Evolutionary conservation across 2,329 filamentous ascomycete species (phyloP), one percentile per base, ranked within the genome.

Genomic region (Exophiala calicioides): DNA sequence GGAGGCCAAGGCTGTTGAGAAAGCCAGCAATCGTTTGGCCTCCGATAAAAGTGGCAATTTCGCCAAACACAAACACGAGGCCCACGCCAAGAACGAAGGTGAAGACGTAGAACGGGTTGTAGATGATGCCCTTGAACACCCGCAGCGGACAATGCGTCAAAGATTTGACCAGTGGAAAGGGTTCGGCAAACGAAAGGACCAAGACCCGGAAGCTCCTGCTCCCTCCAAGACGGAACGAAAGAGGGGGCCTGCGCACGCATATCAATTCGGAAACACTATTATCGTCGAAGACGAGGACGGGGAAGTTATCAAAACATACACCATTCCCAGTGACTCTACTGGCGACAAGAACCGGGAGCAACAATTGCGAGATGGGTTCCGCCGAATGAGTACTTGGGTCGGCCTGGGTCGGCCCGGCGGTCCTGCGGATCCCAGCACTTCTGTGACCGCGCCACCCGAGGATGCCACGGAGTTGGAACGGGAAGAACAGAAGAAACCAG

Each of bases 251-350:
- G 81, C 81, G 27, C 77, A 81, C 48, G 81, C 81, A 1, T 85
- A 84, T 58, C 81, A 84, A 52, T 84, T 83, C 56, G 81, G 81
- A 40, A 84, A 84, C 58, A 85, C 81, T n/a, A 82, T 85, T 56
- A 85, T 85, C 61, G 80, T 85, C 12, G 81, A 85, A 61, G 81
- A 85, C 56, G 81, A 83, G 59, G 80, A 84, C 56, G 81, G 81
- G 19, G 81, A 85, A 62, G 81, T 85, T 19, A 74, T 85, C 65
- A 84, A 83, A 69, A 84, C 82, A 60, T 84, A 83, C 62, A 80
- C 81, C 37, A 82, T 85, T 44, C 79, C 79, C 5, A 43, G 33
- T 32, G 56, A 53, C 9, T 35, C 15, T 29, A 44, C 36, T 29
- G 50, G 41, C 53, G 62, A 48, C 29, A 44, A 21, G 48, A 57